Evolutionary conservation across 2,329 filamentous ascomycete species (phyloP).

Genomic region (Lecanoromycetidae sp.): DNA sequence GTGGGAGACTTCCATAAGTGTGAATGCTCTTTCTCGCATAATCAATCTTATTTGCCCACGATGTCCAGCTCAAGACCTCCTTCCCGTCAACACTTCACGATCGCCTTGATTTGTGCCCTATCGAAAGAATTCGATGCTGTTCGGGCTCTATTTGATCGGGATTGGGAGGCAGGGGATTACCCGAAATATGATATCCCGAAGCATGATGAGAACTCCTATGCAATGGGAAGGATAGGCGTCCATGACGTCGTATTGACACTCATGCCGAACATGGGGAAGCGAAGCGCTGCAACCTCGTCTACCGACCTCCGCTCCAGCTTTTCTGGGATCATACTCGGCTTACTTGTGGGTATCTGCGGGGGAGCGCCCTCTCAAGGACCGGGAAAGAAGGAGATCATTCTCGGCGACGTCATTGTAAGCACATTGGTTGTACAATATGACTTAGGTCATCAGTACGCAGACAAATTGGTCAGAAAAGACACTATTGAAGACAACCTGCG

Average conservation of each 20-base stretch:
- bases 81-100: conserved; percentile 23
- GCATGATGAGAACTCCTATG: neutral
- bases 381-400: conserved; percentile 20
- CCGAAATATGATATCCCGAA: neutral
- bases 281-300: conserved; percentile 18
- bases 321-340: conserved; percentile 18
- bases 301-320: conserved; percentile 22
- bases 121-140: conserved; percentile 25
- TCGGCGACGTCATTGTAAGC: conserved; percentile 25
- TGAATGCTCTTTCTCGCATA: too few species aligned
- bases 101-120: conserved; percentile 30
- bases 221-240: neutral
- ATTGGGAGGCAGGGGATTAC: conserved; percentile 22
- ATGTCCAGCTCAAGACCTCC: too few species aligned
- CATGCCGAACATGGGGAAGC: conserved; percentile 17
- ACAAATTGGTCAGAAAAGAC: neutral
- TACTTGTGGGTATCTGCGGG: conserved; percentile 37
- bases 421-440: conserved; percentile 23
- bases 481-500: neutral
- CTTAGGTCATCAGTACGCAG: conserved; percentile 16
- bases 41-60: too few species aligned
- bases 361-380: conserved; percentile 19
- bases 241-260: neutral
- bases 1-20: too few species aligned
- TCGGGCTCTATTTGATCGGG: conserved; percentile 22